Evolutionary conservation across 257 asterid species (phyloP).

Genomic region (Parsonsia alboflavescens): DNA sequence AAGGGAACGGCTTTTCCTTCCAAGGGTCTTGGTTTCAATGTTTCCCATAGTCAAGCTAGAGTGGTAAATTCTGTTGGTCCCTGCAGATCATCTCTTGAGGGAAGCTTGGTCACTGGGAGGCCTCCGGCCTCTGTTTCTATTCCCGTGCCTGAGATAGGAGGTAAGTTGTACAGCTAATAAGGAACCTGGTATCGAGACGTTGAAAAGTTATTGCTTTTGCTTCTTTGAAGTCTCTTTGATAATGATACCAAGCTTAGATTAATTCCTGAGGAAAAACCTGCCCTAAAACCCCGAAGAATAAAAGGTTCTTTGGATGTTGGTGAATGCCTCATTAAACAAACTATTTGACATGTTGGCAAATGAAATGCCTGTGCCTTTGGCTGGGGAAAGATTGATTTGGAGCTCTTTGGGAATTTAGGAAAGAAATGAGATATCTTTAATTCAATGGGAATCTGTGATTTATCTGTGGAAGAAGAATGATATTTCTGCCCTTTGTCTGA

Average conservation of each 20-base stretch:
- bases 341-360: not conserved
- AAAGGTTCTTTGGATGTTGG: not conserved
- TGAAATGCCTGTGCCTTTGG: not conserved
- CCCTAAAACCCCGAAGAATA: not conserved
- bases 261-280: not conserved
- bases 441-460: not conserved
- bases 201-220: not conserved
- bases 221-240: not conserved
- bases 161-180: constrained; percentile 15
- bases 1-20: constrained; percentile 38
- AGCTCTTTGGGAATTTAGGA: not conserved
- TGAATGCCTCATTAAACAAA: not conserved
- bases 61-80: constrained; percentile 38
- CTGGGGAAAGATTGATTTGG: not conserved
- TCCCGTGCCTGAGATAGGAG: constrained; percentile 44
- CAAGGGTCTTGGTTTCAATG: constrained; percentile 27
- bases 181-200: not conserved
- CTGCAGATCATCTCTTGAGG: constrained; percentile 54
- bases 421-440: not conserved
- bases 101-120: constrained; percentile 60
- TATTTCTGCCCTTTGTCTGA: too few species aligned
- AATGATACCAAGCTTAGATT: not conserved
- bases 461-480: not conserved
- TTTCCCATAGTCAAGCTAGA: constrained; percentile 31
- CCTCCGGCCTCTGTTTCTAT: constrained; percentile 53